Conservation (phyloP, 192 early-diverging fungal genomes). For the Cladochytrium replicatum region DNA sequence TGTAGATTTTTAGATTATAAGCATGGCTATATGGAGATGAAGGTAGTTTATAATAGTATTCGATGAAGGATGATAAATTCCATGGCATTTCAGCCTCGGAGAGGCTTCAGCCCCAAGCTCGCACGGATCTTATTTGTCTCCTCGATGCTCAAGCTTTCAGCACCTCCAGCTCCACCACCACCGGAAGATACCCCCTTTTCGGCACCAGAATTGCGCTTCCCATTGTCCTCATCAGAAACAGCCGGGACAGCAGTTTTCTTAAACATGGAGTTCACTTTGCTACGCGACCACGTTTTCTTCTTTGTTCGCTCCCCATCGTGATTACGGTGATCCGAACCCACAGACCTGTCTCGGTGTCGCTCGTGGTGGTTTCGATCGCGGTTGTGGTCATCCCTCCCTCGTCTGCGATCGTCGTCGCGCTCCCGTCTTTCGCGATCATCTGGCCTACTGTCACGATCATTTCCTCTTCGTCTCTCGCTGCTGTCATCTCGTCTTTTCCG, state of each 20-base stretch:
- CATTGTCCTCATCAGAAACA: too few species aligned
- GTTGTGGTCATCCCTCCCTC: neutral
- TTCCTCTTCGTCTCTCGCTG: neutral
- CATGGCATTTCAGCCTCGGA: too few species aligned
- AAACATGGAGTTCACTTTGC: conserved; percentile 41
- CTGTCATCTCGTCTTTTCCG: conserved; percentile 6
- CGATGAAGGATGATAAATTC: too few species aligned
- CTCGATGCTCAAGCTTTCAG: conserved; percentile 30
- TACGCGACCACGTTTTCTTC: conserved; percentile 34
- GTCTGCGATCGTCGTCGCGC: conserved; percentile 1
- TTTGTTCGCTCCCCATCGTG: too few species aligned
- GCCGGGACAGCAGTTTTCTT: conserved; percentile 34
- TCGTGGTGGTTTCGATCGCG: neutral
- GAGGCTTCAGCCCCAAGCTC: conserved; percentile 33
- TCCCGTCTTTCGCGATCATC: neutral
- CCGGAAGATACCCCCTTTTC: neutral
- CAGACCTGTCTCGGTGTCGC: too few species aligned
- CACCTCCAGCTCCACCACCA: conserved; percentile 16
- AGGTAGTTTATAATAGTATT: too few species aligned
- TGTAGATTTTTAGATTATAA: too few species aligned
- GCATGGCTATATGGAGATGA: too few species aligned
- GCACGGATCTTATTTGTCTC: conserved; percentile 38
- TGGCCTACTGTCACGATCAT: neutral
- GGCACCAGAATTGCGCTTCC: too few species aligned
- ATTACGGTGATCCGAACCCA: too few species aligned